phyloP scores from a whole-genome alignment of 139 green algal species.

The Yamagishiella unicocca region DNA sequence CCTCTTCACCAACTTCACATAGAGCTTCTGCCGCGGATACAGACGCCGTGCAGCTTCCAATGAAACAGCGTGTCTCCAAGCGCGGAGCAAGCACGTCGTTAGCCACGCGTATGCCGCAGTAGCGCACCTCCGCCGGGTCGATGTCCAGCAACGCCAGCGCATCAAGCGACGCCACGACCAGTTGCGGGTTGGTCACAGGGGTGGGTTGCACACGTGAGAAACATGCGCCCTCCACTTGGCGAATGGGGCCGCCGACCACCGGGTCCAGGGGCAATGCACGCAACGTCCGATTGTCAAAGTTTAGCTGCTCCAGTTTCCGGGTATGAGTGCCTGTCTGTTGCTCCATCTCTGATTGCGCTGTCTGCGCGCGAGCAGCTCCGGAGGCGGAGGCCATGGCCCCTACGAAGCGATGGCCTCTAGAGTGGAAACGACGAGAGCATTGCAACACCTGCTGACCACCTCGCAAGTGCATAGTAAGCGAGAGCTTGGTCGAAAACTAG shows the following conservation, averaged over 20 bases:
- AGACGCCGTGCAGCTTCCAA: too few species aligned
- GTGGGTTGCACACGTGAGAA: slow-evolving; percentile 54
- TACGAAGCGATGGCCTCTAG: slow-evolving; percentile 1
- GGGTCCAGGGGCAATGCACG: slow-evolving; percentile 48
- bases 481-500: too few species aligned
- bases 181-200: slow-evolving; percentile 53
- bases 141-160: slow-evolving; percentile 71
- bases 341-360: neutral
- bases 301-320: slow-evolving; percentile 47
- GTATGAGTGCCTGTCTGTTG: neutral
- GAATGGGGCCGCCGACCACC: neutral
- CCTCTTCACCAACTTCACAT: too few species aligned
- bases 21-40: too few species aligned
- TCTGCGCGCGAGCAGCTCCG: neutral
- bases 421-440: neutral
- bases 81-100: too few species aligned
- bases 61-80: too few species aligned
- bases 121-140: slow-evolving; percentile 52
- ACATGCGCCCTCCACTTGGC: slow-evolving; percentile 55
- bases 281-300: slow-evolving; percentile 34
- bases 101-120: too few species aligned
- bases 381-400: neutral
- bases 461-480: neutral
- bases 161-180: slow-evolving; percentile 59
- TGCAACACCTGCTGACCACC: neutral